A percentile compares a stretch with the other conserved stretches of the same genome.
phyloP scores from a whole-genome alignment of 371 early-diverging fungal species.

The Saksenaea oblongispora region DNA sequence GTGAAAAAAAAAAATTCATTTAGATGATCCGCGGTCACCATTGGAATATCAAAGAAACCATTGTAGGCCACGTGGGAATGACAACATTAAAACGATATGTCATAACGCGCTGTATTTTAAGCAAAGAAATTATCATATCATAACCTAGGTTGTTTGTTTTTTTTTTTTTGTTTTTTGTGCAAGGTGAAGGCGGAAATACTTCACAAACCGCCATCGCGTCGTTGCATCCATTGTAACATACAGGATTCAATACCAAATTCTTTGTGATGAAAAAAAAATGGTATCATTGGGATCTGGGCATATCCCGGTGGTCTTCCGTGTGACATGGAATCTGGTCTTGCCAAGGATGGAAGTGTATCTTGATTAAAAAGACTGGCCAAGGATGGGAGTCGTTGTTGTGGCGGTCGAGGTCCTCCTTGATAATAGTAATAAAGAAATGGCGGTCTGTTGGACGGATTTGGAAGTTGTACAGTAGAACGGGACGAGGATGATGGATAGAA shows the following conservation, averaged over 20 bases:
- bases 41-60: not conserved
- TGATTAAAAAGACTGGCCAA: slow-evolving; percentile 6
- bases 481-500: not conserved
- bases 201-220: not conserved
- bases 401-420: not conserved
- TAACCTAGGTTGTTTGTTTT: too few relatives aligned
- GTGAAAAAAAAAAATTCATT: too few relatives aligned
- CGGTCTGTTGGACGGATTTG: not conserved
- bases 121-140: too few relatives aligned
- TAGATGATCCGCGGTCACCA: not conserved
- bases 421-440: not conserved
- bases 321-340: not conserved
- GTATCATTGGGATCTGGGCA: slow-evolving; percentile 14
- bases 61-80: not conserved
- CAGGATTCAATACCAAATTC: slow-evolving; percentile 32
- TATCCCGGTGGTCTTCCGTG: not conserved
- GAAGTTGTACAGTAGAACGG: not conserved
- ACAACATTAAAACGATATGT: not conserved
- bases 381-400: slow-evolving; percentile 12
- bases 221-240: slow-evolving; percentile 12
- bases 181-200: too few relatives aligned
- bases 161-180: too few relatives aligned
- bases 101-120: not conserved
- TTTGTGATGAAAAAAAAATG: slow-evolving; percentile 31
- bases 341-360: not conserved